Percentiles rank a stretch among this genome's conserved stretches.
phyloP scores from a whole-genome alignment of 495 filamentous ascomycete species.

The Aspergillus wentii region DNA sequence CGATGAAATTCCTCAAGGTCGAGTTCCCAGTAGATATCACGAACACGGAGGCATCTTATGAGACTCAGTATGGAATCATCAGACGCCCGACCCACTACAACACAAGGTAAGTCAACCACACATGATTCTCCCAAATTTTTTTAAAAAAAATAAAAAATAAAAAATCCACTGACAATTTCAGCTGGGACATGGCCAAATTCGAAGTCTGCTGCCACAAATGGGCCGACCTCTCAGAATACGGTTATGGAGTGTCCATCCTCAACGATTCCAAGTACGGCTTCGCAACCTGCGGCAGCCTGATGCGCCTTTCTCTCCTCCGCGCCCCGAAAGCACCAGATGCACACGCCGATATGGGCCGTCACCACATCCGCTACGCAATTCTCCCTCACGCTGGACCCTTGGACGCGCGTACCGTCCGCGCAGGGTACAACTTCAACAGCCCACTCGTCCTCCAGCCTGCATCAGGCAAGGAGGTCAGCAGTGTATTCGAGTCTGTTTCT shows the following conservation, averaged over 20 bases:
- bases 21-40: conserved; percentile 93
- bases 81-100: conserved; percentile 92
- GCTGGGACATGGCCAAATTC: conserved; percentile 99
- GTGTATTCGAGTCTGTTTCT: conserved; percentile 46
- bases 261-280: conserved; percentile 98
- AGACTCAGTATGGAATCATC: conserved; percentile 89
- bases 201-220: conserved; percentile 98
- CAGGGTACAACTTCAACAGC: conserved; percentile 86
- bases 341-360: conserved; percentile 92
- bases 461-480: conserved; percentile 5
- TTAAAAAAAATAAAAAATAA: conserved; percentile 9
- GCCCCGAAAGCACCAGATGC: conserved; percentile 96
- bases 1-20: conserved; percentile 97
- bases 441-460: conserved; percentile 53
- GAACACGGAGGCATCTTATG: conserved; percentile 92
- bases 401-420: conserved; percentile 67
- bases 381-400: conserved; percentile 75
- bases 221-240: conserved; percentile 90
- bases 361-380: conserved; percentile 87
- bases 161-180: conserved; percentile 17
- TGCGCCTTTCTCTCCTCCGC: conserved; percentile 85
- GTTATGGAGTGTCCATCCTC: conserved; percentile 87
- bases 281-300: conserved; percentile 82
- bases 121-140: not conserved
- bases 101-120: conserved; percentile 53